Conservation (phyloP, 352 stramenopile genomes). For the Bremia lactucae region DNA sequence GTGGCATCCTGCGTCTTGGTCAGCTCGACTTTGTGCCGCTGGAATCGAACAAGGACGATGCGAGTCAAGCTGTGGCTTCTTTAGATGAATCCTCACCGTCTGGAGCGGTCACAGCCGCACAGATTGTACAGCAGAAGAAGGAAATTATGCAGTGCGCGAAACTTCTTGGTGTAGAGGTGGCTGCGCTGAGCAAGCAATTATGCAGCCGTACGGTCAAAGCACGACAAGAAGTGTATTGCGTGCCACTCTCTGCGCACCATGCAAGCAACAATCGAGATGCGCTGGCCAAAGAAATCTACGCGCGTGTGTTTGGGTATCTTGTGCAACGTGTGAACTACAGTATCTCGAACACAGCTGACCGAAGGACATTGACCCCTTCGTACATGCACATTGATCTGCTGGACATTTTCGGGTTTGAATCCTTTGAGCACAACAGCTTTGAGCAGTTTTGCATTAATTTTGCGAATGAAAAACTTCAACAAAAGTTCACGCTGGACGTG, state of each 20-base stretch:
- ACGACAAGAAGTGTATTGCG: conserved; percentile 72
- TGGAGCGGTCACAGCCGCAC: conserved; percentile 9
- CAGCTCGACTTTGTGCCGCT: conserved; percentile 73
- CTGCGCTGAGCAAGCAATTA: conserved; percentile 50
- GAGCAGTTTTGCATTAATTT: conserved; percentile 96
- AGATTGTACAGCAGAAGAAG: conserved; percentile 41
- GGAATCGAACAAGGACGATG: conserved; percentile 65
- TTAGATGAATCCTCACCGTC: conserved; percentile 16
- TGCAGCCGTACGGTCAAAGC: conserved; percentile 78
- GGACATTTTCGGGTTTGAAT: conserved; percentile 97
- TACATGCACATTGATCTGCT: conserved; percentile 89
- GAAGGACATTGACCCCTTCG: conserved; percentile 15
- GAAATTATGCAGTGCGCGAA: conserved; percentile 55
- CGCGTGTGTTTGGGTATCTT: conserved; percentile 91
- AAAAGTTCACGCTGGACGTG: conserved; percentile 83
- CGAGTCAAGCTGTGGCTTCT: conserved; percentile 53
- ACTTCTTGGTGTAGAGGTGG: conserved; percentile 58
- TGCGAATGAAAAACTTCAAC: conserved; percentile 91
- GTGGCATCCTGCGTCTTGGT: conserved; percentile 69
- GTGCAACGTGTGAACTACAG: conserved; percentile 82
- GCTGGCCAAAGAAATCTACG: conserved; percentile 91
- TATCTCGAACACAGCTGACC: conserved; percentile 43
- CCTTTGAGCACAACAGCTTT: conserved; percentile 88
- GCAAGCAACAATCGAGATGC: conserved; percentile 88
- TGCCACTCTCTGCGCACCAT: conserved; percentile 59